Conservation (phyloP, 495 filamentous ascomycete species). For the Ascodesmis nigricans region DNA sequence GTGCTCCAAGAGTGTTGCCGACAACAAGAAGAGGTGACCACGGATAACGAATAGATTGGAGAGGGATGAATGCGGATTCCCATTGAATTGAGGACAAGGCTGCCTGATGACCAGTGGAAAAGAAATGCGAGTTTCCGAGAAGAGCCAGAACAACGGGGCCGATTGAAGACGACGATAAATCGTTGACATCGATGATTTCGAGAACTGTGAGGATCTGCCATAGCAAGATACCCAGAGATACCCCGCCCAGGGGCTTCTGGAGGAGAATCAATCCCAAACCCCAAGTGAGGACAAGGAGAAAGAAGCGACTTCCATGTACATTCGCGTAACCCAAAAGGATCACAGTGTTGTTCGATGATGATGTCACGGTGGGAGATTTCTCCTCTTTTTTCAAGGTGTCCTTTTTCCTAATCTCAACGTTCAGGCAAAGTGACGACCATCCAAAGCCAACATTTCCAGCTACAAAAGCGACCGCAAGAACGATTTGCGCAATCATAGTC, state of each 20-base stretch:
- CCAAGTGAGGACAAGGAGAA: slow-evolving; percentile 61
- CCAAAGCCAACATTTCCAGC: slow-evolving; percentile 48
- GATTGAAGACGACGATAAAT: slow-evolving; percentile 44
- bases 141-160: slow-evolving; percentile 68
- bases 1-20: slow-evolving; percentile 72
- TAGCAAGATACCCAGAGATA: slow-evolving; percentile 52
- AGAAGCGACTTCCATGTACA: slow-evolving; percentile 72
- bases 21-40: slow-evolving; percentile 64
- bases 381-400: slow-evolving; percentile 1
- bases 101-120: slow-evolving; percentile 95
- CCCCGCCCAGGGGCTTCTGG: slow-evolving; percentile 85
- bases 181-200: slow-evolving; percentile 69
- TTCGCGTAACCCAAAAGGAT: slow-evolving; percentile 84
- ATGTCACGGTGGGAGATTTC: slow-evolving; percentile 18
- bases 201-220: slow-evolving; percentile 72
- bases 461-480: slow-evolving; percentile 43
- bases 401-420: slow-evolving; percentile 28
- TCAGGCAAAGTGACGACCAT: slow-evolving; percentile 55
- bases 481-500: slow-evolving; percentile 48
- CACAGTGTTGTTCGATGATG: slow-evolving; percentile 29
- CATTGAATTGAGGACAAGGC: slow-evolving; percentile 76
- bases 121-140: slow-evolving; percentile 79
- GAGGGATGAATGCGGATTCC: slow-evolving; percentile 86
- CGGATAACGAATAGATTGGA: slow-evolving; percentile 64
- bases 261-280: slow-evolving; percentile 52